Evolutionary conservation across 2,329 filamentous ascomycete species (phyloP), one percentile per base, ranked within the genome.

Genomic region (Cercospora nicotianae): DNA sequence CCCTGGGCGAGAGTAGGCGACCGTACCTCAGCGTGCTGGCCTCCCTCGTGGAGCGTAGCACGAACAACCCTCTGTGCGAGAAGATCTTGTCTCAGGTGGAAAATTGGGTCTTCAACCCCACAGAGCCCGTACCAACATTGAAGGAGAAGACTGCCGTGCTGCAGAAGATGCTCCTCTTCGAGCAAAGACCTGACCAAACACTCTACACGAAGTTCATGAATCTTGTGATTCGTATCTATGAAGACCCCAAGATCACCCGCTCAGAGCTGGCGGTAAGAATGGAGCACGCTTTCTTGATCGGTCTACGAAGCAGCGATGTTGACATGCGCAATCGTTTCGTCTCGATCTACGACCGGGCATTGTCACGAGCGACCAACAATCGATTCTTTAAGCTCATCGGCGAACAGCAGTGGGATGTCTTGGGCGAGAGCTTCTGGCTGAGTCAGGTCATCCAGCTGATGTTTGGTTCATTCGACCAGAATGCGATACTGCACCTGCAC

Each of bases 71-170:
- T 20, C 86, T 99, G 7, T 98, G 95, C 79, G 90, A 92, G 75
- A 97, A 97, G 81, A 94, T 99, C 64, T 83, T 99, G 30, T 89
- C 90, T 61, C 94, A 99, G 87, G 94, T 97, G 3, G 94, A 98
- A 78, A 87, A 86, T 33, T 99, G 96, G 96, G 92, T 99, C 5
- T 99, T 99, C 83, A 88, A 93, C 72, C 95, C 93, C 0, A 94
- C 93, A 67, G 95, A 97, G 71, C 95, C 93, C 1, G 97, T 95
- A 86, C 95, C 95, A 0, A 99, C 95, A 0, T 85, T 99, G 1
- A 99, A 99, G 79, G 96, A 99, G 81, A 99, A 99, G 83, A 98
- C 94, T 0, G 96, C 96, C 1, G 95, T 99, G 1, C 83, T 99
- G n/a, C 94, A 96, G 75, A 99, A 99, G 82, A 99, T 99, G 95